These are phyloP conservation scores for Cladophialophora psammophila DNA, from an alignment of 2,329 filamentous ascomycete genomes.

Conservation along the genomic window DNA sequence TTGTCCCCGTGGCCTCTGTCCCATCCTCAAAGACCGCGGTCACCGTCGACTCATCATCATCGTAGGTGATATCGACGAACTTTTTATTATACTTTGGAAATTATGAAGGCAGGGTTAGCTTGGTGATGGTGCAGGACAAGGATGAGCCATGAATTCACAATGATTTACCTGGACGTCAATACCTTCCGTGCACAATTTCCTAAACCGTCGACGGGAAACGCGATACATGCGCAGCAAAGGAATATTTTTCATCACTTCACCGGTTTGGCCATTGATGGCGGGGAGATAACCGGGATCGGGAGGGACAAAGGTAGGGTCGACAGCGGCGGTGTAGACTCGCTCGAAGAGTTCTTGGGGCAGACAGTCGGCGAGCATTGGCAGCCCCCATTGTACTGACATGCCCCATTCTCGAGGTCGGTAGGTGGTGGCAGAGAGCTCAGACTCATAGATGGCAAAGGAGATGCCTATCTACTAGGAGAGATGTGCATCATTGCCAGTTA, in stretches of 20 bases:
- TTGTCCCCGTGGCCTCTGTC: conserved; percentile 30
- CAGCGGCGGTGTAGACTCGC: conserved; percentile 42
- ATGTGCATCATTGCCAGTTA: not conserved
- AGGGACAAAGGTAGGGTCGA: conserved; percentile 43
- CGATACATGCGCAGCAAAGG: conserved; percentile 25
- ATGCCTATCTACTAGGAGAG: conserved; percentile 38
- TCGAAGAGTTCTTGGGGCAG: conserved; percentile 42
- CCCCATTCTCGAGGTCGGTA: conserved; percentile 45
- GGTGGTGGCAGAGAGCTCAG: conserved; percentile 32
- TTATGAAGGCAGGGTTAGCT: conserved; percentile 2
- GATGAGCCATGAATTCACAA: not conserved
- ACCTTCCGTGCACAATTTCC: conserved; percentile 27
- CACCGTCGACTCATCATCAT: conserved; percentile 26
- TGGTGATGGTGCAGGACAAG: not conserved
- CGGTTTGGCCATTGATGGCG: conserved; percentile 29
- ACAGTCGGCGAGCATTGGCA: conserved; percentile 37
- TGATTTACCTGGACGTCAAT: conserved; percentile 29
- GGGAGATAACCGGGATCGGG: conserved; percentile 37
- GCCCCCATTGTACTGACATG: conserved; percentile 47
- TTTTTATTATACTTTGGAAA: conserved; percentile 37
- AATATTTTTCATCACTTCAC: conserved; percentile 31
- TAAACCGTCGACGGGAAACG: conserved; percentile 28
- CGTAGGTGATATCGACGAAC: conserved; percentile 35
- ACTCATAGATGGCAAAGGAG: conserved; percentile 42
- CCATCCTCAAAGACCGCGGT: conserved; percentile 37